Conservation (phyloP, 805 yeast species). For the Priceomyces carsonii region DNA sequence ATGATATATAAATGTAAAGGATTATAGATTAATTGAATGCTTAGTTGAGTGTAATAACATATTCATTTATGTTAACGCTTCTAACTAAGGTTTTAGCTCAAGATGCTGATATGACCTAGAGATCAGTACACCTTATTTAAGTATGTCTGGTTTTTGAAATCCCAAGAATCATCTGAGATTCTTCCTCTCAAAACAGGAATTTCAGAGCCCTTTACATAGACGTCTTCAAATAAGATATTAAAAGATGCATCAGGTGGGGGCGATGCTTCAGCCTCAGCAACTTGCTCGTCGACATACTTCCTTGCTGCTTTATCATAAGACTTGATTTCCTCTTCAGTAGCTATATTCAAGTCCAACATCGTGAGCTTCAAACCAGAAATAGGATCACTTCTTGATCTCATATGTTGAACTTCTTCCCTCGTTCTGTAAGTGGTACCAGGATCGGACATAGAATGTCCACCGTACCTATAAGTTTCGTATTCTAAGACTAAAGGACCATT, state of each 20-base stretch:
- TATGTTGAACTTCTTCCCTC: slow-evolving; percentile 98
- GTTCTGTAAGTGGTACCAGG: slow-evolving; percentile 99
- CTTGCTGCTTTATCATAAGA: slow-evolving; percentile 95
- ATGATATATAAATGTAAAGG: no score
- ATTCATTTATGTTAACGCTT: no score
- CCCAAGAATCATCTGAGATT: slow-evolving; percentile 94
- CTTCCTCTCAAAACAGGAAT: slow-evolving; percentile 93
- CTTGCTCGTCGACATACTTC: slow-evolving; percentile 92
- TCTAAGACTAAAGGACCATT: slow-evolving; percentile 96
- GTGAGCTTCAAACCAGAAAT: slow-evolving; percentile 93
- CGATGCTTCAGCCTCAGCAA: slow-evolving; percentile 87
- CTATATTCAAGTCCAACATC: slow-evolving; percentile 77
- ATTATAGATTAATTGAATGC: no score
- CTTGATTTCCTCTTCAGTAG: slow-evolving; percentile 94
- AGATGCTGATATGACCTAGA: slow-evolving; percentile 3
- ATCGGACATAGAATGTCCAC: slow-evolving; percentile 99
- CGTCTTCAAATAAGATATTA: slow-evolving; percentile 94
- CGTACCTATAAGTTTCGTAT: slow-evolving; percentile 98
- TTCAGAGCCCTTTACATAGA: slow-evolving; percentile 93
- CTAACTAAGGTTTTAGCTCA: no score
- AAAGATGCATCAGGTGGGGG: slow-evolving; percentile 95
- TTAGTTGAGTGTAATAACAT: no score
- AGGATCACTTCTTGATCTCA: slow-evolving; percentile 98
- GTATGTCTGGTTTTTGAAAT: slow-evolving; percentile 55
- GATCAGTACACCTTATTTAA: slow-evolving; percentile 46